These are phyloP conservation scores for Boletus sp. DNA, from an alignment of 1,284 basidiomycete genomes.

Conservation along the genomic window DNA sequence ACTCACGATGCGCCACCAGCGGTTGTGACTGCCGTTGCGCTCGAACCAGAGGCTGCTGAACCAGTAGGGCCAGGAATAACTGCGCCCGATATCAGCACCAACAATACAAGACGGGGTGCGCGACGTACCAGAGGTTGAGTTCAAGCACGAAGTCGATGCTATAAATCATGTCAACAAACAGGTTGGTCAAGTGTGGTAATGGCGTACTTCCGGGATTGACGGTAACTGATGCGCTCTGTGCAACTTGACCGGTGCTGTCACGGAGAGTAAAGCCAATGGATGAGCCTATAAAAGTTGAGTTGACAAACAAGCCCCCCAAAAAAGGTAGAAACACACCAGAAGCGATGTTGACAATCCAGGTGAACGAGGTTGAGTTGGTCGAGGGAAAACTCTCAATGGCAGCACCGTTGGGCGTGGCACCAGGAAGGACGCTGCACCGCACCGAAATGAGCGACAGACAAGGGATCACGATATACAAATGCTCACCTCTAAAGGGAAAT, in stretches of 20 bases:
- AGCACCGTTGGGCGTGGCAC: constrained; percentile 34
- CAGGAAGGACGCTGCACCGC: constrained; percentile 41
- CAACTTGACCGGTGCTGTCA: constrained; percentile 46
- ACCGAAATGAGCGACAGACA: neutral
- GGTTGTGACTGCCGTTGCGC: neutral
- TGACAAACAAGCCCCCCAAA: neutral
- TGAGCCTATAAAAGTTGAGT: constrained; percentile 35
- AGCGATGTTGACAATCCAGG: constrained; percentile 45
- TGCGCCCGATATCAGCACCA: constrained; percentile 17
- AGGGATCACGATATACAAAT: neutral
- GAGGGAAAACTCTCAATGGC: constrained; percentile 39
- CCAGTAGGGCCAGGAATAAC: constrained; percentile 18
- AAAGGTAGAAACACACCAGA: constrained; percentile 1
- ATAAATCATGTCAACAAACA: constrained; percentile 2
- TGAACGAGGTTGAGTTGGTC: constrained; percentile 34
- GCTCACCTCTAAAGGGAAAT: constrained; percentile 24
- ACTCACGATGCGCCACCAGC: constrained; percentile 23
- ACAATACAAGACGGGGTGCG: neutral
- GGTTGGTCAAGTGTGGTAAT: neutral
- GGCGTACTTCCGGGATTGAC: constrained; percentile 45
- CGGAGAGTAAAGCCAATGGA: constrained; percentile 48
- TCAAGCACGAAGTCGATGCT: constrained; percentile 37
- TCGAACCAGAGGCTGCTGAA: constrained; percentile 8
- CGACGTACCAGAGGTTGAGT: constrained; percentile 19
- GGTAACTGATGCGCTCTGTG: constrained; percentile 49